Percentiles rank a stretch among this genome's conserved stretches.
These are phyloP conservation scores for Eruca vesicaria DNA, from an alignment of 441 rosid genomes.

Conservation along the genomic window DNA sequence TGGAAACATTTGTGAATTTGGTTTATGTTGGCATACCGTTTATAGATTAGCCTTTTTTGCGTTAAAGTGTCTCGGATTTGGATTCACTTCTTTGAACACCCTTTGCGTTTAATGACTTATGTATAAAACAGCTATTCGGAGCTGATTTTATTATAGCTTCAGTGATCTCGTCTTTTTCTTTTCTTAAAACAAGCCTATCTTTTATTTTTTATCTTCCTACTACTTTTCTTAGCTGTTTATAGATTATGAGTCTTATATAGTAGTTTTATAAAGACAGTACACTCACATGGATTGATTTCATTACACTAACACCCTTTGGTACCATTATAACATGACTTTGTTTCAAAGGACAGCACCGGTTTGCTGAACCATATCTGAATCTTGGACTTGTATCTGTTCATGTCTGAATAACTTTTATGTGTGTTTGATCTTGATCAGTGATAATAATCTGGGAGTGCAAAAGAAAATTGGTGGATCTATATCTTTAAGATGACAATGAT, in stretches of 20 bases:
- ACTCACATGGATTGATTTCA: neutral
- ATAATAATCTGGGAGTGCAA: too few relatives aligned
- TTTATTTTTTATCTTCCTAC: neutral
- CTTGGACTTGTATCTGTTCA: neutral
- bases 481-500: too few relatives aligned
- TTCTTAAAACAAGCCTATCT: neutral
- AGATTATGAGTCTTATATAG: too few relatives aligned
- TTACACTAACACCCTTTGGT: neutral
- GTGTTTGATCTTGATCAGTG: too few relatives aligned
- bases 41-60: neutral
- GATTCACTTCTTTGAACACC: neutral
- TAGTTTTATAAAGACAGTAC: neutral
- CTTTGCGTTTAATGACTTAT: too few relatives aligned
- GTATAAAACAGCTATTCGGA: neutral
- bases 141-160: neutral
- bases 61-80: slow-evolving; percentile 6
- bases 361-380: slow-evolving; percentile 27
- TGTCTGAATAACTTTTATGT: too few relatives aligned
- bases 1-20: neutral
- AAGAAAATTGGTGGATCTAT: too few relatives aligned
- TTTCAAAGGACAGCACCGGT: slow-evolving; percentile 12
- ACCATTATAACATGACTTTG: slow-evolving; percentile 6
- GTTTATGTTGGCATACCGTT: slow-evolving; percentile 1
- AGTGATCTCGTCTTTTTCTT: neutral
- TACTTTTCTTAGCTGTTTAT: neutral